phyloP scores from a whole-genome alignment of 352 stramenopile genomes.

The Pilasporangium apinafurcum region DNA sequence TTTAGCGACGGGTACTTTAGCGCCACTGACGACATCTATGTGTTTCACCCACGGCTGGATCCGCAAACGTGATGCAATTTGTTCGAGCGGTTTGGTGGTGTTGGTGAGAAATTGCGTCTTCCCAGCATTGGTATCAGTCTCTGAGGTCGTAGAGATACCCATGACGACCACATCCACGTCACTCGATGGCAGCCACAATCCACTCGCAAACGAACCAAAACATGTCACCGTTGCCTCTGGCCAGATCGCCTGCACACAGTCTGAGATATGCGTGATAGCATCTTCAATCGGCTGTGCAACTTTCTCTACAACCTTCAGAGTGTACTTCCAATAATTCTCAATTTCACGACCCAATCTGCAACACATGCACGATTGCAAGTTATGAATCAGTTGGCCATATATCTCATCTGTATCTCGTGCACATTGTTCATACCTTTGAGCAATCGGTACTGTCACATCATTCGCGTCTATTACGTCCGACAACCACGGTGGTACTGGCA shows the following conservation, averaged over 20 bases:
- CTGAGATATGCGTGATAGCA: constrained; percentile 61
- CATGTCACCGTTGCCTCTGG: constrained; percentile 61
- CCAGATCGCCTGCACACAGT: constrained; percentile 65
- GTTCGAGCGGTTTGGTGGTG: constrained; percentile 49
- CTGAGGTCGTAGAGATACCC: constrained; percentile 31
- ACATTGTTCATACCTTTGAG: constrained; percentile 12
- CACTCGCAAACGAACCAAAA: constrained; percentile 83
- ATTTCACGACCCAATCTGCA: constrained; percentile 54
- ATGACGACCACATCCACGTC: constrained; percentile 88
- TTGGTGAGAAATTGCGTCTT: constrained; percentile 39
- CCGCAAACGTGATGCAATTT: constrained; percentile 37
- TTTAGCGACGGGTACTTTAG: constrained; percentile 85
- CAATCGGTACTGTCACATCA: constrained; percentile 24
- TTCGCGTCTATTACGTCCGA: constrained; percentile 17
- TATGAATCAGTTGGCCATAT: neutral
- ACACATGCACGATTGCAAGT: neutral
- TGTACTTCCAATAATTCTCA: constrained; percentile 56
- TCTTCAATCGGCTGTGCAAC: constrained; percentile 57
- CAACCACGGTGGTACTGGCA: constrained; percentile 27
- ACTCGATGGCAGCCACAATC: constrained; percentile 83
- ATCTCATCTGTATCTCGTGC: neutral
- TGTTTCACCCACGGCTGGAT: constrained; percentile 68
- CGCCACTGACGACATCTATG: constrained; percentile 75
- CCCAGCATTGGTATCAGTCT: constrained; percentile 33
- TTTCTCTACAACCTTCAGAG: constrained; percentile 40